Percentiles rank a stretch among this genome's conserved stretches.
Conservation (phyloP, 2,329 filamentous ascomycete species). For the Phialophora expanda region DNA sequence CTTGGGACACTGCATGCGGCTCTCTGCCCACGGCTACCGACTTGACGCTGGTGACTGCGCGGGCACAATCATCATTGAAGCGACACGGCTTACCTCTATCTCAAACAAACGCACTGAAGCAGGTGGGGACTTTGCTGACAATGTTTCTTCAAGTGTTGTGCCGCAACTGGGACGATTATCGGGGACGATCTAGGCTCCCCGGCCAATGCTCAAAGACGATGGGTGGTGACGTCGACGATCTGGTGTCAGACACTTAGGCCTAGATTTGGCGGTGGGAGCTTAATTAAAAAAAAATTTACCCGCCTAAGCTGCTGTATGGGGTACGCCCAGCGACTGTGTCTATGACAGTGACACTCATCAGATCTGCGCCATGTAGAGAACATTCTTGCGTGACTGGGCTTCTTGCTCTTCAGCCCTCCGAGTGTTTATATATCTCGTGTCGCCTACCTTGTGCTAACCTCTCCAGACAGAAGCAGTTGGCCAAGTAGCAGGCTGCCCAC, state of each 20-base stretch:
- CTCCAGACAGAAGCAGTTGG: constrained; percentile 5
- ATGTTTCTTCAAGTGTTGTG: background rate
- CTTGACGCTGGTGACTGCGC: background rate
- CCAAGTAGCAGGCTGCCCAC: background rate
- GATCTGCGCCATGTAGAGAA: constrained; percentile 7
- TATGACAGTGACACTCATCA: background rate
- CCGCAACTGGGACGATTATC: constrained; percentile 1
- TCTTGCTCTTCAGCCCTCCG: constrained; percentile 6
- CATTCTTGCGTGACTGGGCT: constrained; percentile 12
- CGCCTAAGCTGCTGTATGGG: background rate
- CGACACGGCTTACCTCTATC: background rate
- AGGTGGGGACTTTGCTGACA: background rate
- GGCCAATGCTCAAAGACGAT: background rate
- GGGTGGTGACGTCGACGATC: constrained; percentile 9
- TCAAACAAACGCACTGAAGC: constrained; percentile 3
- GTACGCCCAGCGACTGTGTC: too few species aligned
- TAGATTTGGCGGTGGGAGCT: background rate
- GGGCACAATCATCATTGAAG: constrained; percentile 16
- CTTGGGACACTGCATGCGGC: constrained; percentile 18
- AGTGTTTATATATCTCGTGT: background rate
- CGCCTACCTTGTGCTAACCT: background rate
- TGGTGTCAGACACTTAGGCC: background rate
- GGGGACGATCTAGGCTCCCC: constrained; percentile 32
- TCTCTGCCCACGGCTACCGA: constrained; percentile 16
- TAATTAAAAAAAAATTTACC: constrained; percentile 18